Evolutionary conservation across 1,284 basidiomycete genomes (phyloP).

Genomic region (Trichosporon sp.): DNA sequence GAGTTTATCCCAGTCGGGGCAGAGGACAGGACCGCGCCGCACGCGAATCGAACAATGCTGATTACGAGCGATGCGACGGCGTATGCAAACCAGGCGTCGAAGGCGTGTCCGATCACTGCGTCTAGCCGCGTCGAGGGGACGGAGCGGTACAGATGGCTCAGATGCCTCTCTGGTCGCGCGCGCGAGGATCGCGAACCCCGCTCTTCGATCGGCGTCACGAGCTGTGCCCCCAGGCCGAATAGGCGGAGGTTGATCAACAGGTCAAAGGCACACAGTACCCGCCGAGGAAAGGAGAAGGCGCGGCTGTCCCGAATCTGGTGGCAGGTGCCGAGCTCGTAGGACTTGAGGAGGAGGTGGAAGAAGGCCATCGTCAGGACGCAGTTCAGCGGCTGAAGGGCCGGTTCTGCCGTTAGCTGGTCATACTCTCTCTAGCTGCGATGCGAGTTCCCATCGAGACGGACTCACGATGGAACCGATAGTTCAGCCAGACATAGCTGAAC

Average conservation of each 20-base stretch:
- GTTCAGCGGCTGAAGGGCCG: background rate
- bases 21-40: background rate
- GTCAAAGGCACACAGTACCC: background rate
- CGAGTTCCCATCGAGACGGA: background rate
- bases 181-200: background rate
- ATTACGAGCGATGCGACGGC: background rate
- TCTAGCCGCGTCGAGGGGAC: background rate
- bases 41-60: background rate
- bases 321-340: background rate
- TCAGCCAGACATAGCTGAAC: background rate
- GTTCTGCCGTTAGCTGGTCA: background rate
- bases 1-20: background rate
- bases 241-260: background rate
- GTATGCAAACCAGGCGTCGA: background rate
- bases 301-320: background rate
- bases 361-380: background rate
- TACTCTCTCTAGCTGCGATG: background rate
- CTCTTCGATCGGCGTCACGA: background rate
- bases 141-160: background rate
- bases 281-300: background rate
- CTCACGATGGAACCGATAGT: background rate
- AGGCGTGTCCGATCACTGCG: background rate
- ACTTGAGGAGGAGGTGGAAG: background rate
- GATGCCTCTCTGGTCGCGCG: background rate
- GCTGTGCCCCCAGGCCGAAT: background rate